Conservation (phyloP, 2,329 filamentous ascomycete species). For the Pyrenochaeta sp. region DNA sequence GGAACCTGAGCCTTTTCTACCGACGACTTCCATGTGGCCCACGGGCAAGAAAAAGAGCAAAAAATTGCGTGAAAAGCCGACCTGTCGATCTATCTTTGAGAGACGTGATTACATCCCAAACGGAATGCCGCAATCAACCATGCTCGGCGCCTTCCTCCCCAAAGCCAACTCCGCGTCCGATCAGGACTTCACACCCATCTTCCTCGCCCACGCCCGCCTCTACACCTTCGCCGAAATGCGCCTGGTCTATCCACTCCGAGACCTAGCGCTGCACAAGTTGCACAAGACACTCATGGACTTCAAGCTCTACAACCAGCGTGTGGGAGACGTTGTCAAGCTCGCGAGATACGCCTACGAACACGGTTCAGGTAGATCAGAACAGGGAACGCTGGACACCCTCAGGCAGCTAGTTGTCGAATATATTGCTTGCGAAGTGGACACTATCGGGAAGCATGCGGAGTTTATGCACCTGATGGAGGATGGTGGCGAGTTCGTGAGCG, state of each 20-base stretch:
- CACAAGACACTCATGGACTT: constrained; percentile 36
- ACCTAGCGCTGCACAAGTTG: constrained; percentile 37
- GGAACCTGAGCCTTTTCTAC: too few relatives aligned
- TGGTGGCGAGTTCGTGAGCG: constrained; percentile 36
- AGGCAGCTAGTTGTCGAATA: constrained; percentile 34
- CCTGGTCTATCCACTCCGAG: constrained; percentile 32
- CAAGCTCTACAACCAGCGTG: constrained; percentile 27
- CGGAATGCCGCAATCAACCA: too few relatives aligned
- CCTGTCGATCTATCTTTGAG: too few relatives aligned
- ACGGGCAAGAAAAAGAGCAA: too few relatives aligned
- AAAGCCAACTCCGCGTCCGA: constrained; percentile 5
- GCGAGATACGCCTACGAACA: constrained; percentile 35
- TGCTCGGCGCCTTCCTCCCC: constrained; percentile 2
- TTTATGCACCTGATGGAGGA: constrained; percentile 32
- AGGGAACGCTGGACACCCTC: constrained; percentile 28
- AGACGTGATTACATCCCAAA: too few relatives aligned
- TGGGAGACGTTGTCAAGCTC: constrained; percentile 34
- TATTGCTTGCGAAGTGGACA: constrained; percentile 30
- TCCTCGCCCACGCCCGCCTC: constrained; percentile 42
- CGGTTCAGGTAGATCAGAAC: constrained; percentile 12
- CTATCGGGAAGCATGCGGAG: constrained; percentile 20
- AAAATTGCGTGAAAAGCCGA: too few relatives aligned
- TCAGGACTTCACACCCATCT: constrained; percentile 29
- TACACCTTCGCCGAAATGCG: constrained; percentile 38
- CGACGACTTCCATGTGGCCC: too few relatives aligned